Evolutionary conservation across 768 basidiomycete species (phyloP).

Genomic region (Trametes punicea): DNA sequence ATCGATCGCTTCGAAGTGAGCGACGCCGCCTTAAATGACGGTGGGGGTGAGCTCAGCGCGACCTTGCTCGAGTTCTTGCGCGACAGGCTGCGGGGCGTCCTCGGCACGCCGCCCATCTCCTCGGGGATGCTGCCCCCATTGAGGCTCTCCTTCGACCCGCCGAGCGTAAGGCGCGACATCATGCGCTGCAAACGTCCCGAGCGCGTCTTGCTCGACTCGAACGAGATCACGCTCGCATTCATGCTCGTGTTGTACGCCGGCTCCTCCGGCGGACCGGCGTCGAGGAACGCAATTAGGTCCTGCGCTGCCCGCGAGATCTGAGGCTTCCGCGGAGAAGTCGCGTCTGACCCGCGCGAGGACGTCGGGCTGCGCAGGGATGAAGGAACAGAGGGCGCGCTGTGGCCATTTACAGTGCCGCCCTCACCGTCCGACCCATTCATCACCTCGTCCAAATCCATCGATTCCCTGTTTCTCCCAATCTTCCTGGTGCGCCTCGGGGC

Average conservation of each 20-base stretch:
- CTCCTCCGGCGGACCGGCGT: slow-evolving; percentile 52
- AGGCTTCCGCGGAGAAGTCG: slow-evolving; percentile 15
- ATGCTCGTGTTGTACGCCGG: slow-evolving; percentile 25
- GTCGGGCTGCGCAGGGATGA: slow-evolving; percentile 4
- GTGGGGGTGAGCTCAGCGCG: slow-evolving; percentile 21
- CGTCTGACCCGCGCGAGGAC: slow-evolving; percentile 9
- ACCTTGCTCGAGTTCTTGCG: slow-evolving; percentile 10
- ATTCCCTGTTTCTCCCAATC: slow-evolving; percentile 57
- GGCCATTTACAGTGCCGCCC: slow-evolving; percentile 20
- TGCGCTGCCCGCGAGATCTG: slow-evolving; percentile 43
- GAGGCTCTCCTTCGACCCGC: slow-evolving; percentile 34
- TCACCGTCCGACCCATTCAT: slow-evolving; percentile 72
- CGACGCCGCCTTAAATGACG: slow-evolving; percentile 21
- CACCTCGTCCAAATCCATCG: slow-evolving; percentile 70
- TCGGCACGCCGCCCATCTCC: slow-evolving; percentile 22
- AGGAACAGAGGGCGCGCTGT: not conserved
- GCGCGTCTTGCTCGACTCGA: slow-evolving; percentile 35
- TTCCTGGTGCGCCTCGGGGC: slow-evolving; percentile 51
- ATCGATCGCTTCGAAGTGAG: slow-evolving; percentile 18
- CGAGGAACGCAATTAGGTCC: slow-evolving; percentile 56
- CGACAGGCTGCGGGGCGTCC: slow-evolving; percentile 24
- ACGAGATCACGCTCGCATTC: slow-evolving; percentile 42
- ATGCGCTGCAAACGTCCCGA: slow-evolving; percentile 71
- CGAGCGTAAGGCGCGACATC: slow-evolving; percentile 68
- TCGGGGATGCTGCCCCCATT: slow-evolving; percentile 29